phyloP scores from a whole-genome alignment of 2,329 filamentous ascomycete genomes.

The Fonsecaea multimorphosa region DNA sequence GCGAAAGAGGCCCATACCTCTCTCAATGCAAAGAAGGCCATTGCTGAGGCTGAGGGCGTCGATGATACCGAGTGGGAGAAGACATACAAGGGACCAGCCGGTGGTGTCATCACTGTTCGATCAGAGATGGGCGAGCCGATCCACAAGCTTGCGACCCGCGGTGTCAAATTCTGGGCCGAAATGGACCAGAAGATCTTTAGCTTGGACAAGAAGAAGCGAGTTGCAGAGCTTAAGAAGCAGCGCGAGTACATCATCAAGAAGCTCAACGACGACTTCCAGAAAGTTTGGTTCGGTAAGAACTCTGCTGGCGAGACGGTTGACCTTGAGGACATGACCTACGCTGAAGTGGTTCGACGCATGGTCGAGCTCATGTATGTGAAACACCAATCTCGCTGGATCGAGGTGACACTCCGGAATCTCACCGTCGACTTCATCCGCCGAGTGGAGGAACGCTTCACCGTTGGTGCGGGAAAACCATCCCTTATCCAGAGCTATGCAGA shows the following conservation, averaged over 20 bases:
- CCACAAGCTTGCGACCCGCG: slow-evolving; percentile 95
- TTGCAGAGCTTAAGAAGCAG: slow-evolving; percentile 85
- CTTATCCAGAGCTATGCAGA: slow-evolving; percentile 89
- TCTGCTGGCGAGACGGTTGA: slow-evolving; percentile 80
- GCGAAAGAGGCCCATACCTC: slow-evolving; percentile 91
- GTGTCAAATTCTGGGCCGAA: slow-evolving; percentile 96
- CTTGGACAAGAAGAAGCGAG: slow-evolving; percentile 90
- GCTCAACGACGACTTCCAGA: slow-evolving; percentile 94
- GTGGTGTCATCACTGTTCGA: slow-evolving; percentile 92
- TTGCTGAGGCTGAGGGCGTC: slow-evolving; percentile 82
- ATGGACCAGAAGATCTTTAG: slow-evolving; percentile 99
- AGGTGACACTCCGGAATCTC: slow-evolving; percentile 78
- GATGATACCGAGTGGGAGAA: slow-evolving; percentile 87
- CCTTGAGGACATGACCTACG: slow-evolving; percentile 94
- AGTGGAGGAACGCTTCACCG: slow-evolving; percentile 93
- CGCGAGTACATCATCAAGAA: slow-evolving; percentile 93
- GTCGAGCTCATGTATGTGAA: slow-evolving; percentile 90
- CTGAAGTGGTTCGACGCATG: slow-evolving; percentile 83
- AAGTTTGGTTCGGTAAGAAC: slow-evolving; percentile 94
- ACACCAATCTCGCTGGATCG: slow-evolving; percentile 90
- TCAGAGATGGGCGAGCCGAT: slow-evolving; percentile 99
- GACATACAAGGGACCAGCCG: slow-evolving; percentile 88
- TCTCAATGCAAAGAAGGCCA: slow-evolving; percentile 84
- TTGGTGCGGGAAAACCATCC: slow-evolving; percentile 72
- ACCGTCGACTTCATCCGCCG: slow-evolving; percentile 96